Evolutionary conservation across 1,139 yeast genomes (phyloP).

Genomic region (Yamadazyma sp.): DNA sequence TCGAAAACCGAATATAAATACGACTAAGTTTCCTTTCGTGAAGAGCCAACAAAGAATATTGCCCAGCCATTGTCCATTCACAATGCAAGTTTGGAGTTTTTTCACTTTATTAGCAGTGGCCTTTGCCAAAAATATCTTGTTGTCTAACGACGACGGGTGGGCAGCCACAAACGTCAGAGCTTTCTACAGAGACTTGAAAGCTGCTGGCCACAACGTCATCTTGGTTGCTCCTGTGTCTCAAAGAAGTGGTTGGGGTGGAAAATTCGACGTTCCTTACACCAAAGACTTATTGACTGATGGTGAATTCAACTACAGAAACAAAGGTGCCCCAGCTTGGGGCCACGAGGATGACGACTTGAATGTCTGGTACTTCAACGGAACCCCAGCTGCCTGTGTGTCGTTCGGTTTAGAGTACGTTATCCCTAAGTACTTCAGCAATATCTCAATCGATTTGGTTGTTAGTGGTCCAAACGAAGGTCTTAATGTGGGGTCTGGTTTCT

Average conservation of each 20-base stretch:
- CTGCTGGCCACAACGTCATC: constrained; percentile 56
- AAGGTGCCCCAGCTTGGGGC: constrained; percentile 50
- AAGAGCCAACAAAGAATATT: no score
- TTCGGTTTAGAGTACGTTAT: constrained; percentile 43
- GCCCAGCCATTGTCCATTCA: no score
- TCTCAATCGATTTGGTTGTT: constrained; percentile 42
- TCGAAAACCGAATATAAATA: not conserved
- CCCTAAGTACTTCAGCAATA: constrained; percentile 36
- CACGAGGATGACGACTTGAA: constrained; percentile 43
- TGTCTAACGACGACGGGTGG: constrained; percentile 64
- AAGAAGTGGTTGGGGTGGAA: constrained; percentile 61
- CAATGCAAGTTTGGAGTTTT: constrained; percentile 15
- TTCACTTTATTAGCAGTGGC: constrained; percentile 12
- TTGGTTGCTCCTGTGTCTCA: constrained; percentile 60
- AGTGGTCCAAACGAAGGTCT: constrained; percentile 51
- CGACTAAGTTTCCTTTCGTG: no score
- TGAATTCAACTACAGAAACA: constrained; percentile 40
- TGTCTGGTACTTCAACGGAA: constrained; percentile 52
- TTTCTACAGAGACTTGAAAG: constrained; percentile 51
- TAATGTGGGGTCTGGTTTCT: constrained; percentile 41
- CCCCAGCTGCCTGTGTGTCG: constrained; percentile 46
- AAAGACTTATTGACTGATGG: constrained; percentile 42
- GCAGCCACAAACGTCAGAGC: constrained; percentile 62
- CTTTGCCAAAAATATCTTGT: constrained; percentile 48
- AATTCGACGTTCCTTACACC: constrained; percentile 46